Evolutionary conservation across 768 basidiomycete species (phyloP).

Genomic region (Lactifluus pinguis): DNA sequence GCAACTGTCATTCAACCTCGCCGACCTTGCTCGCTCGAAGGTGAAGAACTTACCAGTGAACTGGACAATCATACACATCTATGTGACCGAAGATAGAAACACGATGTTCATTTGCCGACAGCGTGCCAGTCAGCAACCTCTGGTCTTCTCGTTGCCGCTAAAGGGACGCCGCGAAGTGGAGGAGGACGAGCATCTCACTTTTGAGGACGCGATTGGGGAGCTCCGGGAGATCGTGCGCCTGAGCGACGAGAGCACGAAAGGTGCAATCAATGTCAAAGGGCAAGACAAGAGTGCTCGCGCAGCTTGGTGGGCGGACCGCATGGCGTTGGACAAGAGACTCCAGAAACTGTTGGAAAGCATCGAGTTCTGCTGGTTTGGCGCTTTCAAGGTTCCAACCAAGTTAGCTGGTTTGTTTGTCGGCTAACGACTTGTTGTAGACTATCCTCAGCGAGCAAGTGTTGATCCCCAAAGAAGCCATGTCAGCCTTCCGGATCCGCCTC

Average conservation of each 20-base stretch:
- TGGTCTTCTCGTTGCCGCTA: slow-evolving; percentile 85
- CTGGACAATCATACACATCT: slow-evolving; percentile 83
- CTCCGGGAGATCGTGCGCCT: slow-evolving; percentile 69
- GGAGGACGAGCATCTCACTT: slow-evolving; percentile 63
- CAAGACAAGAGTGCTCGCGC: slow-evolving; percentile 55
- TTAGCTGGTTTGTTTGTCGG: not conserved
- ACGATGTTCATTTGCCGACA: slow-evolving; percentile 81
- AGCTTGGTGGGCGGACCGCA: slow-evolving; percentile 82
- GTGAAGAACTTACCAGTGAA: slow-evolving; percentile 48
- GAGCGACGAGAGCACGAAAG: slow-evolving; percentile 69
- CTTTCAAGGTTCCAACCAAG: slow-evolving; percentile 69
- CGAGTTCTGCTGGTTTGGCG: slow-evolving; percentile 95
- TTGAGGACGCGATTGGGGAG: slow-evolving; percentile 64
- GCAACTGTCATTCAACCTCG: slow-evolving; percentile 32
- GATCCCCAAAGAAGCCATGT: slow-evolving; percentile 37
- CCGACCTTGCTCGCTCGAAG: slow-evolving; percentile 35
- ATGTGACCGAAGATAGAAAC: slow-evolving; percentile 71
- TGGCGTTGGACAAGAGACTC: slow-evolving; percentile 67
- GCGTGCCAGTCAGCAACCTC: slow-evolving; percentile 46
- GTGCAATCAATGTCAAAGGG: slow-evolving; percentile 60
- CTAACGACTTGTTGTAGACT: slow-evolving; percentile 35
- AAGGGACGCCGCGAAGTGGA: slow-evolving; percentile 72
- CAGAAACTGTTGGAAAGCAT: slow-evolving; percentile 70
- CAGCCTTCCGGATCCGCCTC: slow-evolving; percentile 54
- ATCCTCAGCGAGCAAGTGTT: slow-evolving; percentile 45